phyloP scores from a whole-genome alignment of 805 yeast species.

The Metschnikowia shivogae region DNA sequence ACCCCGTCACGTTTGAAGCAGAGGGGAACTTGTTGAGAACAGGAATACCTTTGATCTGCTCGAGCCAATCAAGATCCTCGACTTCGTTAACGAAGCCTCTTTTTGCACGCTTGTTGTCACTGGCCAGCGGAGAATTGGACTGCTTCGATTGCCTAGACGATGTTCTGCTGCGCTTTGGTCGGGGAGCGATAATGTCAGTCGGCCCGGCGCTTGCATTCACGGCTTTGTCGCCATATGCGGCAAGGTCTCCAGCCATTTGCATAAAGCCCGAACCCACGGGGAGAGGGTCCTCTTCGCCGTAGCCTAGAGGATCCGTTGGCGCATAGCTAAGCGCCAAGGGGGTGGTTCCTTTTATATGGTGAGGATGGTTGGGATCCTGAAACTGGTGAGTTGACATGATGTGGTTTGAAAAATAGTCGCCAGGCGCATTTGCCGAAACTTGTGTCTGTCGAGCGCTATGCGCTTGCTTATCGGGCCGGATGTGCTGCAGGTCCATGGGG shows the following conservation, averaged over 20 bases:
- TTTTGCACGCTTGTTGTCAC: conserved; percentile 8
- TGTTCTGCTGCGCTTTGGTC: not conserved
- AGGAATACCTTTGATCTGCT: conserved; percentile 66
- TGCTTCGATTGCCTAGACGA: conserved; percentile 3
- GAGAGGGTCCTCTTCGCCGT: conserved; percentile 1
- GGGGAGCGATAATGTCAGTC: not conserved
- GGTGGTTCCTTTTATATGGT: conserved; percentile 38
- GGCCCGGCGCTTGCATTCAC: not conserved
- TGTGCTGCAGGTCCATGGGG: not conserved
- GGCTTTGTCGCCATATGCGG: conserved; percentile 1
- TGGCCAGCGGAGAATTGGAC: conserved; percentile 1
- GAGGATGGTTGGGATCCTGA: conserved; percentile 36
- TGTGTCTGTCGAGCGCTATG: conserved; percentile 15
- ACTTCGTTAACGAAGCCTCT: conserved; percentile 14
- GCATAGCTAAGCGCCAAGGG: conserved; percentile 32
- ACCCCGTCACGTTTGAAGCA: conserved; percentile 57
- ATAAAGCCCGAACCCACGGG: conserved; percentile 10
- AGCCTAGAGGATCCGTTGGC: conserved; percentile 10
- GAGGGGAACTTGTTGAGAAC: conserved; percentile 53
- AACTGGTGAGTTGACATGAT: conserved; percentile 25
- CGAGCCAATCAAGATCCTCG: conserved; percentile 56
- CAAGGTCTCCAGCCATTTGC: conserved; percentile 11
- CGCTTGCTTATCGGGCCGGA: not conserved
- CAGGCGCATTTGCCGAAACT: conserved; percentile 3
- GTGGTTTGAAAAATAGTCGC: conserved; percentile 18